These are phyloP conservation scores for Thalassia testudinum DNA, from an alignment of 116 monocot genomes.

Conservation along the genomic window DNA sequence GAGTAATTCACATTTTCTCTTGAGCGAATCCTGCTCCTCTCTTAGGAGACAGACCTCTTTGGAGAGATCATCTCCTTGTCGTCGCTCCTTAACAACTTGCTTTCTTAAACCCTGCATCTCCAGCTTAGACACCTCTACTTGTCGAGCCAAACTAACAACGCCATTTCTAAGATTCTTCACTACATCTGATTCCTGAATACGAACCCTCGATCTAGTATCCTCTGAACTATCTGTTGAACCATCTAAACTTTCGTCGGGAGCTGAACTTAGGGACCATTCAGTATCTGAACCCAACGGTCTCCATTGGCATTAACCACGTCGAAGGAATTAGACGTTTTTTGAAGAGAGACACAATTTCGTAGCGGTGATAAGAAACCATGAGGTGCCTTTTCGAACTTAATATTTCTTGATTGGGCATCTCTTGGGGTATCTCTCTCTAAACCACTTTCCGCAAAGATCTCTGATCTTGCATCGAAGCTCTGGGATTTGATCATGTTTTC, in stretches of 20 bases:
- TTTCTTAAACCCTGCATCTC: constrained; percentile 78
- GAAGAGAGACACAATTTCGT: constrained; percentile 11
- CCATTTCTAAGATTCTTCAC: constrained; percentile 36
- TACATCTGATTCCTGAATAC: constrained; percentile 21
- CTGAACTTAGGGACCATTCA: constrained; percentile 33
- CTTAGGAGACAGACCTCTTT: constrained; percentile 37
- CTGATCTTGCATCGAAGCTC: constrained; percentile 37
- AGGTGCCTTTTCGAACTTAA: constrained; percentile 11
- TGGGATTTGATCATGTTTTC: constrained; percentile 26
- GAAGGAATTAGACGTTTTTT: constrained; percentile 18
- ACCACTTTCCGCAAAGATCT: constrained; percentile 30
- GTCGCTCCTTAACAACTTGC: constrained; percentile 64
- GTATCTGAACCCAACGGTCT: constrained; percentile 20
- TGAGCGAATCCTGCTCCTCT: constrained; percentile 70
- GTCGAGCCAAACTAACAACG: constrained; percentile 28
- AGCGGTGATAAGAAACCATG: constrained; percentile 27
- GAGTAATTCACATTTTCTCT: constrained; percentile 53
- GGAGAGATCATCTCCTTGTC: constrained; percentile 35
- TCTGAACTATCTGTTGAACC: constrained; percentile 44
- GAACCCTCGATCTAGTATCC: constrained; percentile 18
- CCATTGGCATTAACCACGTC: constrained; percentile 11
- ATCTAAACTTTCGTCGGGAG: constrained; percentile 39
- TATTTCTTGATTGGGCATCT: constrained; percentile 17
- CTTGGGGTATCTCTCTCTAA: constrained; percentile 36
- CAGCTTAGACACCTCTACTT: constrained; percentile 49